A percentile compares a stretch with the other conserved stretches of the same genome.
phyloP scores from a whole-genome alignment of 2,329 filamentous ascomycete species.

The Sarocladium oryzae region DNA sequence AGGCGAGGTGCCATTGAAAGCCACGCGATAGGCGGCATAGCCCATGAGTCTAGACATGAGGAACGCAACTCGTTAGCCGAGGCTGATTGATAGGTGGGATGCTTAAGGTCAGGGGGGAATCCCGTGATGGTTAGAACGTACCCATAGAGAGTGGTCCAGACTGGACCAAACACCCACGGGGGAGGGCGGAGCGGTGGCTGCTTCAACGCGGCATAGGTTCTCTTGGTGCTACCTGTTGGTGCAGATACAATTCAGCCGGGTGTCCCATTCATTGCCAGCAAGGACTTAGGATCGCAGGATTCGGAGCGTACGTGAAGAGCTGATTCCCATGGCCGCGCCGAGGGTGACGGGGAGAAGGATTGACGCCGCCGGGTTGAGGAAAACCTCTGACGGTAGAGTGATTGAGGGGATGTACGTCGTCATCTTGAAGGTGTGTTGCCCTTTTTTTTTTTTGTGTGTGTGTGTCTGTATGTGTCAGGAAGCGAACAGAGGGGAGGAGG shows the following conservation, averaged over 20 bases:
- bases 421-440: constrained; percentile 42
- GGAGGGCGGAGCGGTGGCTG: constrained; percentile 61
- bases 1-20: constrained; percentile 55
- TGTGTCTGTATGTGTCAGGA: not conserved
- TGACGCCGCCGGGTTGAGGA: constrained; percentile 64
- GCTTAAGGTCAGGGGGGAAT: not conserved
- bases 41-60: constrained; percentile 59
- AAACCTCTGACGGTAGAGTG: constrained; percentile 65
- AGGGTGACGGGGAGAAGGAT: constrained; percentile 69
- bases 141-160: constrained; percentile 62
- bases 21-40: constrained; percentile 77
- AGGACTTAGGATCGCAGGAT: not conserved
- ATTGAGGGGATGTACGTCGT: constrained; percentile 73
- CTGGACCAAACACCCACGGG: constrained; percentile 55
- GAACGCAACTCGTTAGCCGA: not conserved
- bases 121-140: constrained; percentile 15
- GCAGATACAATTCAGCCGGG: not conserved
- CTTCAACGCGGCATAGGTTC: constrained; percentile 57
- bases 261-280: not conserved
- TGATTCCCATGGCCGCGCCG: constrained; percentile 68
- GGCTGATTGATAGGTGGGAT: not conserved
- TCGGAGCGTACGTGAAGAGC: constrained; percentile 51
- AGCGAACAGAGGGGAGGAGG: not conserved
- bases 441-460: not conserved
- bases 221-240: constrained; percentile 32